Percentiles rank a stretch among this genome's conserved stretches.
Conservation (phyloP, 257 asterid genomes). For the Linderniella brevidens region DNA sequence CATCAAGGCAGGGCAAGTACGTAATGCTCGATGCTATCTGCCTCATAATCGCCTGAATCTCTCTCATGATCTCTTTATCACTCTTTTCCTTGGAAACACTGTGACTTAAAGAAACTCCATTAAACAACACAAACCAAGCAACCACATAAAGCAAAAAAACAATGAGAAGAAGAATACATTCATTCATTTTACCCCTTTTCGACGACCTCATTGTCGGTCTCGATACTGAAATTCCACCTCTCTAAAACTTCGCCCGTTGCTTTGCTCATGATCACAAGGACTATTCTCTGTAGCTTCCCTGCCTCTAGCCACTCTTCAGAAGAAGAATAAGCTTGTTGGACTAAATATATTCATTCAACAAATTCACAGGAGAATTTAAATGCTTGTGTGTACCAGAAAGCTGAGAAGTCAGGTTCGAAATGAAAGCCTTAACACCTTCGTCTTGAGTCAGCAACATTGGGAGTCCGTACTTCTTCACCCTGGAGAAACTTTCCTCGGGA, state of each 20-base stretch:
- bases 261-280: conserved; percentile 89
- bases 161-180: neutral
- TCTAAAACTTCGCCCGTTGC: conserved; percentile 70
- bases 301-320: conserved; percentile 79
- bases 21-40: conserved; percentile 95
- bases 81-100: conserved; percentile 84
- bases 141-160: neutral
- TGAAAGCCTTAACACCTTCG: conserved; percentile 79
- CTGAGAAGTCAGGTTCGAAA: conserved; percentile 73
- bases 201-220: conserved; percentile 68
- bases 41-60: conserved; percentile 94
- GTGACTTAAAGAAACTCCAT: neutral
- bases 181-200: conserved; percentile 79
- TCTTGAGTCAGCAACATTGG: conserved; percentile 89
- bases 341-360: too few relatives aligned
- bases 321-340: conserved; percentile 1
- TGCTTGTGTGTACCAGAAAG: conserved; percentile 46
- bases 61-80: conserved; percentile 92
- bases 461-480: conserved; percentile 84
- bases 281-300: conserved; percentile 83
- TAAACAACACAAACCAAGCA: conserved; percentile 9
- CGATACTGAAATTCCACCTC: conserved; percentile 94
- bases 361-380: neutral
- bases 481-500: conserved; percentile 83
- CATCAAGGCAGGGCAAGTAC: conserved; percentile 90